Conservation (phyloP, 768 basidiomycete genomes). For the Xanthoconium stramineum region DNA sequence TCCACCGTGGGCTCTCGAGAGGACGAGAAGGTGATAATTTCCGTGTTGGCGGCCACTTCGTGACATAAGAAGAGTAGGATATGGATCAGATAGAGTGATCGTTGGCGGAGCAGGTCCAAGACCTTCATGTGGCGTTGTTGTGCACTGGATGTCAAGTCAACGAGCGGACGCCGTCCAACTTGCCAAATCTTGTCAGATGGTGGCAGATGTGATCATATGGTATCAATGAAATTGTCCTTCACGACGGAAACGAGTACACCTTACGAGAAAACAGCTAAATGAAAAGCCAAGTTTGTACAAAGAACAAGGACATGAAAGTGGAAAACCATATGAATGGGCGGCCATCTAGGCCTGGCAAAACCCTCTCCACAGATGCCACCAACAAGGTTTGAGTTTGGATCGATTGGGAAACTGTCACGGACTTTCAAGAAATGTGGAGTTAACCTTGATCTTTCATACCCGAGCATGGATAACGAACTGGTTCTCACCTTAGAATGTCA, state of each 20-base stretch:
- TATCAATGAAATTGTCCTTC: constrained; percentile 17
- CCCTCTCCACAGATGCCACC: constrained; percentile 12
- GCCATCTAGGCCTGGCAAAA: constrained; percentile 14
- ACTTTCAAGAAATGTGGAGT: constrained; percentile 22
- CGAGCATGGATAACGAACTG: too few relatives aligned
- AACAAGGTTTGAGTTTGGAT: constrained; percentile 4
- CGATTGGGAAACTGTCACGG: constrained; percentile 18
- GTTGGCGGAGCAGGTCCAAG: constrained; percentile 6
- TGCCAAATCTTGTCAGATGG: not conserved
- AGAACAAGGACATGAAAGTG: constrained; percentile 10
- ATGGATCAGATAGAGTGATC: constrained; percentile 12
- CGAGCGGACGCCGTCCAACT: constrained; percentile 4
- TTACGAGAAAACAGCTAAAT: constrained; percentile 10
- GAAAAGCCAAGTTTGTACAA: constrained; percentile 15
- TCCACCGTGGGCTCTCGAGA: constrained; percentile 19
- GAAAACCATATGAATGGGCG: constrained; percentile 18
- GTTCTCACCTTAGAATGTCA: constrained; percentile 16
- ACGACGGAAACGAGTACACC: constrained; percentile 3
- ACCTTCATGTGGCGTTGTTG: constrained; percentile 17
- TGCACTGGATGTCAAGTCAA: constrained; percentile 16
- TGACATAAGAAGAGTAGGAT: constrained; percentile 24
- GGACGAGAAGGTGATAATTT: constrained; percentile 58
- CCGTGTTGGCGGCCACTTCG: constrained; percentile 51
- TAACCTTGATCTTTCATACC: constrained; percentile 19
- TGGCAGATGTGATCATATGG: constrained; percentile 3